Evolutionary conservation across 2,329 filamentous ascomycete species (phyloP), one percentile per base, ranked within the genome.

Genomic region (Botrytis medusae): DNA sequence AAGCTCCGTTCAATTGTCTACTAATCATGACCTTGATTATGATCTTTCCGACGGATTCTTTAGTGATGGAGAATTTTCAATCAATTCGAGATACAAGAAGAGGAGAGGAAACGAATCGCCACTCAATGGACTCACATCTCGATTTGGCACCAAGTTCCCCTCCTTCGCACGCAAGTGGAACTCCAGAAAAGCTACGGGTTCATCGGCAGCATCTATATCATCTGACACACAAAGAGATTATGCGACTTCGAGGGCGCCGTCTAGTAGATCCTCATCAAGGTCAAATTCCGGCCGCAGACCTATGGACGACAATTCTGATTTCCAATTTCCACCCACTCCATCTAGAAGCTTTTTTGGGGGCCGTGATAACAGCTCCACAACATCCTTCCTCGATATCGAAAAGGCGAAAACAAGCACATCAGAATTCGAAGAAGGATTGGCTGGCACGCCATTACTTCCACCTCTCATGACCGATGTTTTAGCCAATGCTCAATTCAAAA

Each of bases 381-480:
- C 82, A 32, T 83, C 87, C 9, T 69, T 70, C 40, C 83, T 88
- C 54, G 86, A 90, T 65, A 84, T 87, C 46, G 85, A 86, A 61
- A 85, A 85, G 72, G 85, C 86, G 54, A 89, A 86, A 75, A 82
- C 84, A 79, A 73, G 84, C 75, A 78, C 84, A 82, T 77, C 84
- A 77, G 80, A 89, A 77, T 82, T 88, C 83, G 82, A 89, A 84
- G 83, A 90, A 83, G 81, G 90, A 83, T 84, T 93, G 77, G 92
- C 93, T 0, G 92, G 92, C 6, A 98, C 95, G 4, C 95, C 95
- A 57, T 86, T 98, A 12, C 86, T 98, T 2, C 95, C 95, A 12
- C 95, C 95, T 0, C 86, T 96, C 51, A 88, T 97, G 84, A 90
- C 87, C 48, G 83, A 85, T 62, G 82, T 81, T 12, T 82, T 82